Evolutionary conservation across 1,284 basidiomycete species (phyloP).

Genomic region (Erythrobasidium hasegawianum): DNA sequence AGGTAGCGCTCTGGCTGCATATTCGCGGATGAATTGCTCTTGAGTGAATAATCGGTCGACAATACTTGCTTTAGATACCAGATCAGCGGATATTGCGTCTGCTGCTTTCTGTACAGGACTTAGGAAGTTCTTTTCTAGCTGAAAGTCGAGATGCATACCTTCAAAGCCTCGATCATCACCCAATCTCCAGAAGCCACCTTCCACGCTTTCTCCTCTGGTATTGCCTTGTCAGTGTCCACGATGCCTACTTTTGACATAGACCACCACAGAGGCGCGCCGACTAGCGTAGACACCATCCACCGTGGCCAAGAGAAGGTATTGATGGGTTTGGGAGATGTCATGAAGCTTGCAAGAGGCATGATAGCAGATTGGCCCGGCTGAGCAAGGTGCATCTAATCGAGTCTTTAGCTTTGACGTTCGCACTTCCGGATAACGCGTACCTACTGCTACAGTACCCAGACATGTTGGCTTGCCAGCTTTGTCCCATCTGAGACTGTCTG

Average conservation of each 20-base stretch:
- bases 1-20: conserved; percentile 35
- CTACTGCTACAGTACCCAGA: conserved; percentile 40
- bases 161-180: conserved; percentile 40
- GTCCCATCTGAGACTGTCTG: conserved; percentile 38
- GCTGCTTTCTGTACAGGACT: conserved; percentile 22
- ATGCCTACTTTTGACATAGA: conserved; percentile 36
- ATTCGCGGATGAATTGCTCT: conserved; percentile 15
- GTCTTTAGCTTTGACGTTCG: too few species aligned
- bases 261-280: conserved; percentile 42
- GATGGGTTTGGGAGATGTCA: conserved; percentile 24
- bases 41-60: conserved; percentile 34
- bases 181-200: conserved; percentile 36
- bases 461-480: conserved; percentile 39
- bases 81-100: conserved; percentile 8
- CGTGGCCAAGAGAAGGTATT: conserved; percentile 30
- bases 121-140: too few species aligned
- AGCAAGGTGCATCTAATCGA: conserved; percentile 37
- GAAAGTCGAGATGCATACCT: too few species aligned
- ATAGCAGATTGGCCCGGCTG: conserved; percentile 21
- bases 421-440: too few species aligned
- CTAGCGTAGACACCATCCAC: conserved; percentile 38
- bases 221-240: conserved; percentile 23
- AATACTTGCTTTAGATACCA: background rate
- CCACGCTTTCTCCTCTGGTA: conserved; percentile 41
- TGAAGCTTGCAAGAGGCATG: conserved; percentile 33